These are phyloP conservation scores for Mycosarcoma maydis DNA, from an alignment of 1,284 basidiomycete genomes.

Conservation along the genomic window DNA sequence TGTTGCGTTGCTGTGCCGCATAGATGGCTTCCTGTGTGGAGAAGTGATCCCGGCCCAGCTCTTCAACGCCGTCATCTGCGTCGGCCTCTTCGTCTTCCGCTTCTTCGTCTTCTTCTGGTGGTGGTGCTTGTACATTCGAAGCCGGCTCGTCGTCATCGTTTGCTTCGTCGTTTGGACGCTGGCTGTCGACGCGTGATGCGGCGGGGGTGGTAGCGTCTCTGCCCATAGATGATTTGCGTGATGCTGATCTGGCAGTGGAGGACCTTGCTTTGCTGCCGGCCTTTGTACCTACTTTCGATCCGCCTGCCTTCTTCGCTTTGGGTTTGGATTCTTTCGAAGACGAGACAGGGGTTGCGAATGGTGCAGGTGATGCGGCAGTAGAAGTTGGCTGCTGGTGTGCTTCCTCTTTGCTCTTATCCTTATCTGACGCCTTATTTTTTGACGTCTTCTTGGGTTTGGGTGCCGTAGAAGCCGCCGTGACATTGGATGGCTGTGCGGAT, in stretches of 20 bases:
- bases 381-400: neutral
- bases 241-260: slow-evolving; percentile 29
- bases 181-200: slow-evolving; percentile 20
- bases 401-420: slow-evolving; percentile 8
- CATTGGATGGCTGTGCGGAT: slow-evolving; percentile 9
- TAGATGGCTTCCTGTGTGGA: slow-evolving; percentile 63
- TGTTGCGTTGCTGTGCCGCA: slow-evolving; percentile 65
- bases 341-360: slow-evolving; percentile 25
- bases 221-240: slow-evolving; percentile 36
- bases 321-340: slow-evolving; percentile 15
- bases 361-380: slow-evolving; percentile 29
- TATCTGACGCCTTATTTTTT: slow-evolving; percentile 27
- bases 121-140: slow-evolving; percentile 2
- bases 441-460: slow-evolving; percentile 32
- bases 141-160: slow-evolving; percentile 30
- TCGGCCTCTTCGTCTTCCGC: slow-evolving; percentile 58
- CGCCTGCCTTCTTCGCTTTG: slow-evolving; percentile 21
- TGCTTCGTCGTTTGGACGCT: slow-evolving; percentile 19
- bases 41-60: slow-evolving; percentile 59
- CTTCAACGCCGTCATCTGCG: slow-evolving; percentile 60
- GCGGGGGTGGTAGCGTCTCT: slow-evolving; percentile 31
- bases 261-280: slow-evolving; percentile 23
- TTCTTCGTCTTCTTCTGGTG: slow-evolving; percentile 44
- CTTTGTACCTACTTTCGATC: slow-evolving; percentile 17
- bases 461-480: slow-evolving; percentile 8